Evolutionary conservation across 73 alveolate genomes (phyloP), one percentile per base, ranked within the genome.

Genomic region (Paramecium octaurelia): DNA sequence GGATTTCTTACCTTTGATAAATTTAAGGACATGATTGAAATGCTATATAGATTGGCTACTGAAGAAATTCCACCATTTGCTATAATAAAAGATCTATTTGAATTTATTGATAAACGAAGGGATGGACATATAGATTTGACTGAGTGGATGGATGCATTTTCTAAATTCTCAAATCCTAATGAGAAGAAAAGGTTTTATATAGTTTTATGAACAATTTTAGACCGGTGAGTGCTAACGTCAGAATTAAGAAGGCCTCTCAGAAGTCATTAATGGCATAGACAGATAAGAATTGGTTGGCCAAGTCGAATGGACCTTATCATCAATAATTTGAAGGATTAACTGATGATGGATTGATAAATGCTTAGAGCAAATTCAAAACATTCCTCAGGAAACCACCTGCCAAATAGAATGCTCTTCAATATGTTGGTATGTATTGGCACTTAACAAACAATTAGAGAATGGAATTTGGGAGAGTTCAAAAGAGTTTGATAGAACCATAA

Each of bases 111-210:
- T 92, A 92, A 96, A 85, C 95, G 99, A 94, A 97, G 97, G 88
- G 99, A 98, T 95, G 99, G 99, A n/a, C 91, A 95, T 14, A 43
- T 98, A 12, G 99, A 98, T 83, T 57, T 93, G 68, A 95, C 95
- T 88, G 99, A 98, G 86, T 98, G 99, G 99, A 93, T 94, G 73
- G 94, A 96, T 86, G 97, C 98, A 46, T 97, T 97, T 75, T 93
- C 96, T 38, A 88, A 85, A 29, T 50, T 89, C 20, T 43, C 44
- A 10, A 80, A 80, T 80, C 91, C 91, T 43, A 80, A 80, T 80
- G 91, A 80, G 23, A 80, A 80, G 76, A 80, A 80, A 24, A 95
- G 98, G 97, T 50, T 86, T 24, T 60, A 83, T 68, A 4, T 18
- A 88, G 42, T 35, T 14, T 14, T 46, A 20, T 43, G 31, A 27